phyloP scores from a whole-genome alignment of 257 asterid species.

The Catharanthus roseus region DNA sequence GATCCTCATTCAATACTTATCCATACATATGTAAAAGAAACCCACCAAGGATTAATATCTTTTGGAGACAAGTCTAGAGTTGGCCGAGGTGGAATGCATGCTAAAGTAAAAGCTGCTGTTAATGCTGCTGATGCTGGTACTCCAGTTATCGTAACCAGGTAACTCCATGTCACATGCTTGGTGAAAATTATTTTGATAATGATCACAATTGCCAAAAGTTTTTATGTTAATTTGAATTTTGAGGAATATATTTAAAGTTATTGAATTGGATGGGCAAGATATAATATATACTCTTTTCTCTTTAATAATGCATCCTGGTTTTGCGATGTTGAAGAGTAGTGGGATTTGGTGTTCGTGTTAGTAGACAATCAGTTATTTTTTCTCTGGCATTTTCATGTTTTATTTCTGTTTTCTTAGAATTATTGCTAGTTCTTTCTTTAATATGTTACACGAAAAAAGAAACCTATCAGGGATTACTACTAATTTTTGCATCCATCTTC shows the following conservation, averaged over 20 bases:
- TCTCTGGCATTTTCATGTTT: not conserved
- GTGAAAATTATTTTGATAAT: not conserved
- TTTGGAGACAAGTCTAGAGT: slow-evolving; percentile 86
- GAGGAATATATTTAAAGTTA: not conserved
- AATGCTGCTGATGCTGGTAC: slow-evolving; percentile 75
- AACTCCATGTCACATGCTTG: not conserved
- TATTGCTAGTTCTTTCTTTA: not conserved
- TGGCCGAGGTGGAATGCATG: slow-evolving; percentile 93
- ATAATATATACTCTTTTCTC: not conserved
- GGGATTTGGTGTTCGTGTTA: not conserved
- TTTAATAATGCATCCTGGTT: not conserved
- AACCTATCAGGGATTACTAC: not conserved
- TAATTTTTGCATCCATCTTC: slow-evolving; percentile 13
- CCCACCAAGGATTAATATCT: slow-evolving; percentile 52
- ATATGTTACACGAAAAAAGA: not conserved
- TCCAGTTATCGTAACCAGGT: slow-evolving; percentile 87
- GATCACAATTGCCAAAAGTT: too few species aligned
- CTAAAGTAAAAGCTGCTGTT: slow-evolving; percentile 86
- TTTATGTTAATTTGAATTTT: too few species aligned
- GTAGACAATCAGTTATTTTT: not conserved
- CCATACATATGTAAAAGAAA: slow-evolving; percentile 63
- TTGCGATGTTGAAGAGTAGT: not conserved
- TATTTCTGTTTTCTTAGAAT: not conserved
- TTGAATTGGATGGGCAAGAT: not conserved
- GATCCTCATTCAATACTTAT: slow-evolving; percentile 70